Conservation (phyloP, 2,329 filamentous ascomycete species). For the Rhynchosporium agropyri region DNA sequence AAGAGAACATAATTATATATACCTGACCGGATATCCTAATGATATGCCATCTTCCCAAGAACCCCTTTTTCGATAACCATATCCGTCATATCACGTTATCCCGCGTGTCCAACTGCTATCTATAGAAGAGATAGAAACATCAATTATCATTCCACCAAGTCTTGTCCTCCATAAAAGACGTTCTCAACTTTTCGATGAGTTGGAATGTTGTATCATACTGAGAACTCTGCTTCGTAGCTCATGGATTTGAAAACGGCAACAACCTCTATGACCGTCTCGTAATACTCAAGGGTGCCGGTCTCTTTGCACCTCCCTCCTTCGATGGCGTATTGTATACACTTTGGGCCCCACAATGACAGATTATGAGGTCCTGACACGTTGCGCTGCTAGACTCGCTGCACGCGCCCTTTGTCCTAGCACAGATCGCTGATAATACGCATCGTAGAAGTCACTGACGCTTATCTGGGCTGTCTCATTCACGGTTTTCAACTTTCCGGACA, state of each 20-base stretch:
- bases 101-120: too few relatives aligned
- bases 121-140: too few relatives aligned
- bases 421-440: conserved; percentile 34
- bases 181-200: too few relatives aligned
- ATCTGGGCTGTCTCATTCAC: conserved; percentile 25
- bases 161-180: too few relatives aligned
- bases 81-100: too few relatives aligned
- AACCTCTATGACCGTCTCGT: conserved; percentile 25
- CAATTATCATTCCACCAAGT: too few relatives aligned
- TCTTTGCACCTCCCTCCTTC: conserved; percentile 7
- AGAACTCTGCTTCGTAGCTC: neutral
- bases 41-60: too few relatives aligned
- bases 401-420: conserved; percentile 19
- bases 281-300: conserved; percentile 18
- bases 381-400: neutral
- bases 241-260: conserved; percentile 17
- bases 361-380: neutral
- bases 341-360: neutral
- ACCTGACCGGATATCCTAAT: too few relatives aligned
- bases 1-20: too few relatives aligned
- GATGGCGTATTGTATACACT: neutral
- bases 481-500: conserved; percentile 15
- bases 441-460: conserved; percentile 33
- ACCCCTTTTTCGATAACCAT: too few relatives aligned
- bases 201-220: too few relatives aligned